Evolutionary conservation across 2,329 filamentous ascomycete species (phyloP).

Genomic region (Fusarium sp.): DNA sequence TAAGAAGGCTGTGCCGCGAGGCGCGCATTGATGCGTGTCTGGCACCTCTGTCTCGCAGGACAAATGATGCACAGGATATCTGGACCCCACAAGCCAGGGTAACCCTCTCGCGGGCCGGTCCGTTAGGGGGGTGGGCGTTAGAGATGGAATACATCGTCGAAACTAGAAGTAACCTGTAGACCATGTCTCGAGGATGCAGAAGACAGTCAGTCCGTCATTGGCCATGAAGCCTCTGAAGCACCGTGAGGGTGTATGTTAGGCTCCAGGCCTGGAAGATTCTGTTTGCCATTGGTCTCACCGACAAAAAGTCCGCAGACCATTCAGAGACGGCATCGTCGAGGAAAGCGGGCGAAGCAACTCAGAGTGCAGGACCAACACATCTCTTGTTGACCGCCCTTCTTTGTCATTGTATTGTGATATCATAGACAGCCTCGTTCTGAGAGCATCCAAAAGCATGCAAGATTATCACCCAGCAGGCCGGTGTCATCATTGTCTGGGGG

Average conservation of each 20-base stretch:
- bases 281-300: background rate
- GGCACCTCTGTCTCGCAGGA: slow-evolving; percentile 4
- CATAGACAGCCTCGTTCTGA: slow-evolving; percentile 2
- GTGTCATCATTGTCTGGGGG: background rate
- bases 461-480: background rate
- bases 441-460: background rate
- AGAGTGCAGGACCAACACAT: background rate
- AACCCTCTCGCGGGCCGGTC: slow-evolving; percentile 4
- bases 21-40: background rate
- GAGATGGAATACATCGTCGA: slow-evolving; percentile 1
- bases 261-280: background rate
- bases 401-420: slow-evolving; percentile 16
- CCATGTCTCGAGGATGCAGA: slow-evolving; percentile 6
- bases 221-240: background rate
- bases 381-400: slow-evolving; percentile 8
- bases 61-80: slow-evolving; percentile 1
- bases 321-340: background rate
- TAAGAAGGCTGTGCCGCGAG: slow-evolving; percentile 6
- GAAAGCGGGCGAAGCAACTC: background rate
- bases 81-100: background rate
- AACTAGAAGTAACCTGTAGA: background rate
- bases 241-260: slow-evolving; percentile 17
- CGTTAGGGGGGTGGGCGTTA: background rate
- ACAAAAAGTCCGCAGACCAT: background rate
- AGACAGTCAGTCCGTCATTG: background rate